Evolutionary conservation across 208 protist species (phyloP).

Genomic region (Porcisia hertigi): DNA sequence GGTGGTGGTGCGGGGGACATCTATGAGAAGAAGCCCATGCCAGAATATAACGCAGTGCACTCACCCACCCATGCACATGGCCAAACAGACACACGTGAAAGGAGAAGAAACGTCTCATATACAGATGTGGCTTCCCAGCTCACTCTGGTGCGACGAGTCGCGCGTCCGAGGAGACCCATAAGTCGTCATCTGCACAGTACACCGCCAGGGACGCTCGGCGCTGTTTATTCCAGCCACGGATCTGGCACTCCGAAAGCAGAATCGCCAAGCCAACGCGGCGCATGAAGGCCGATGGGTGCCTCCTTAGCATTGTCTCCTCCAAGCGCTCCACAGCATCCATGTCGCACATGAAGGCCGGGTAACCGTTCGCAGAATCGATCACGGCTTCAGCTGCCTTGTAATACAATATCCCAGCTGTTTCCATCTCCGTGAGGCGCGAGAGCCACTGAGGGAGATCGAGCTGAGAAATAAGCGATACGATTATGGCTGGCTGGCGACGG

Average conservation of each 20-base stretch:
- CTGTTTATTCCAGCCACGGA: conserved; percentile 16
- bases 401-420: conserved; percentile 13
- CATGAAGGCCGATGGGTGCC: conserved; percentile 10
- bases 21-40: no score
- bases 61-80: no score
- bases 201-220: background rate
- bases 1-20: no score
- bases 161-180: conserved; percentile 33
- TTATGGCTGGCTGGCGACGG: conserved; percentile 15
- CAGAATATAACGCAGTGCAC: no score
- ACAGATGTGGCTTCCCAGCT: background rate
- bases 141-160: background rate
- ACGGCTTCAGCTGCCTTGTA: conserved; percentile 2
- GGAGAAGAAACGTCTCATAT: no score
- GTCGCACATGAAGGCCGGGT: background rate
- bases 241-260: background rate
- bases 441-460: background rate
- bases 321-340: background rate
- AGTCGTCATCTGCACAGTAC: conserved; percentile 20
- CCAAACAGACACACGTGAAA: no score
- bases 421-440: conserved; percentile 13
- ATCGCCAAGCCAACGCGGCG: conserved; percentile 27
- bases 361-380: background rate
- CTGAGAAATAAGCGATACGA: conserved; percentile 5
- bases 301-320: conserved; percentile 13